Base-by-base conservation (phyloP, 495 filamentous ascomycete genomes). In the Halenospora varia region DNA sequence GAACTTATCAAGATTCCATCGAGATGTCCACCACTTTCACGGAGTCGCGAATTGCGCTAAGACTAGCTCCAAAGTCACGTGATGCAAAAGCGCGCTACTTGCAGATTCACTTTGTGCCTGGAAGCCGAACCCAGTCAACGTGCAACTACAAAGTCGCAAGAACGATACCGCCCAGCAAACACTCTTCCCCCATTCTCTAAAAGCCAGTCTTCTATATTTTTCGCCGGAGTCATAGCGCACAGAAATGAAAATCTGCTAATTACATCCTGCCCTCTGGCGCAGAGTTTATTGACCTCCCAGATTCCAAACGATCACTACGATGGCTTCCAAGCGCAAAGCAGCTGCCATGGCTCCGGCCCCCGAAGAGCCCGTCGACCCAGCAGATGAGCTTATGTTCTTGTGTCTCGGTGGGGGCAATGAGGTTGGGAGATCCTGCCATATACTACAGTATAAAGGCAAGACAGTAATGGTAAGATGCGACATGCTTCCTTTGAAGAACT, bases 371-470 rank as follows among this genome's bases (percentile, higher is more conserved):
- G 84, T 87, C 10, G 87, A 91, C 53, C 86, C 88, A 2, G 67
- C 88, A 0, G 94, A 98, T 67, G 90, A 96, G 73, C 80, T 98
- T 51, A 88, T 87, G 71, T 98, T 98, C 67, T 82, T 96, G 50
- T 93, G 90, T 61, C 77, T 98, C 35, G 94, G 94, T 51, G 94
- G 94, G 56, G 93, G 94, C 39, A 97, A 96, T 69, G 94, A 98
- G 72, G 94, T 98, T 54, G 94, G 94, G 52, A 82, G 94, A 55
- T 97, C 94, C 57, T 97, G 94, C 73, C 94, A 98, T 70, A 96
- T 98, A 56, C 83, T 98, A 24, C 90, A 97, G 66, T 98, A 98
- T 80, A 98, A 97, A 68, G 94, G 94, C 18, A 98, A 98, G 68
- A 97, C 94, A 4, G 89, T 98, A 57, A 98, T 98, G 94, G 90